Evolutionary conservation across 2,329 filamentous ascomycete species (phyloP).

Genomic region (Colletotrichum brevisporum): DNA sequence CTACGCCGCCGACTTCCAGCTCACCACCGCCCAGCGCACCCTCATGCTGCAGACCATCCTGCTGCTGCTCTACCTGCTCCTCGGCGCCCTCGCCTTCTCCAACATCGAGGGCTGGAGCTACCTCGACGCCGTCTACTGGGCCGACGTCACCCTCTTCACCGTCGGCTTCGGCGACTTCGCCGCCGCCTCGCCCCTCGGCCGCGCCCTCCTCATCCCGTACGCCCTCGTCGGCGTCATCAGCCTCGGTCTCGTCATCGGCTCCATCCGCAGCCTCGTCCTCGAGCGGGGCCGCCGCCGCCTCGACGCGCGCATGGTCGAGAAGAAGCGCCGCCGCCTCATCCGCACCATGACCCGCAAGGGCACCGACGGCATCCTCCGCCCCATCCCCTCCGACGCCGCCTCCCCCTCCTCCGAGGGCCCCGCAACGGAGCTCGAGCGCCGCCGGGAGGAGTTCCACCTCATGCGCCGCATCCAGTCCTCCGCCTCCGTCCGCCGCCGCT

Average conservation of each 20-base stretch:
- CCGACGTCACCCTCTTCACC: constrained; percentile 78
- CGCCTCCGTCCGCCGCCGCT: constrained; percentile 76
- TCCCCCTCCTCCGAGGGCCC: background rate
- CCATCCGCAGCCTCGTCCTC: constrained; percentile 77
- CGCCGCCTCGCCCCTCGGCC: constrained; percentile 66
- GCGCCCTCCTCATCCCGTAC: constrained; percentile 85
- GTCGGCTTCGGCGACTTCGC: constrained; percentile 73
- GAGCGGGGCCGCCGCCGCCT: constrained; percentile 70
- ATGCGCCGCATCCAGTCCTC: constrained; percentile 85
- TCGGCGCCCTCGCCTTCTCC: constrained; percentile 83
- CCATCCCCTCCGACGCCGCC: constrained; percentile 51
- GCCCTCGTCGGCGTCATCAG: constrained; percentile 87
- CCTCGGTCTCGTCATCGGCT: constrained; percentile 85
- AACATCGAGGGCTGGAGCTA: constrained; percentile 81
- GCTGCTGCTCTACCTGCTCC: constrained; percentile 84
- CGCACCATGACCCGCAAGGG: constrained; percentile 61
- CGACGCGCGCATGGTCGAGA: constrained; percentile 72
- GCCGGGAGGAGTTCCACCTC: constrained; percentile 79
- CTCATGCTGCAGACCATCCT: constrained; percentile 92
- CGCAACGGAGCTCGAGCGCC: constrained; percentile 67
- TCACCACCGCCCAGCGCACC: constrained; percentile 86
- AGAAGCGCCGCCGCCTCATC: constrained; percentile 66
- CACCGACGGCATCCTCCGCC: constrained; percentile 63
- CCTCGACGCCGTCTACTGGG: constrained; percentile 85
- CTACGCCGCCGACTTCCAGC: constrained; percentile 83